Evolutionary conservation across 371 early-diverging fungal genomes (phyloP).

Genomic region (Dichotomocladium elegans): DNA sequence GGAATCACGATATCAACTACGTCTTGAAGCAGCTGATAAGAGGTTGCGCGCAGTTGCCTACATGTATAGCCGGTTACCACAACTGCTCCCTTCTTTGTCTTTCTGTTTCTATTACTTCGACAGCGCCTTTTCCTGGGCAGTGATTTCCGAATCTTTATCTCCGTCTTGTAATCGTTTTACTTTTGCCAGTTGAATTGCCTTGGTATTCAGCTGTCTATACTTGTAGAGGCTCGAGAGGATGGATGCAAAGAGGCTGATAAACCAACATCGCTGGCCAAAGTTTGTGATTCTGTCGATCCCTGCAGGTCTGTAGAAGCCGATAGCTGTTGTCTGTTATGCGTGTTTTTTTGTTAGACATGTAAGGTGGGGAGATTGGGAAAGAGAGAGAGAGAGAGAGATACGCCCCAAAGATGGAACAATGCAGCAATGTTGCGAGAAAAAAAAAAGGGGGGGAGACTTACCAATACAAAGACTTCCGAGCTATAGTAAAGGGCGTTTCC

Average conservation of each 20-base stretch:
- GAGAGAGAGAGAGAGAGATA: too few species aligned
- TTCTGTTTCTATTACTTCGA: constrained; percentile 25
- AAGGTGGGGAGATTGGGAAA: too few species aligned
- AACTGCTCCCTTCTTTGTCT: too few species aligned
- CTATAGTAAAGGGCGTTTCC: constrained; percentile 52
- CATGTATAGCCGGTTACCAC: too few species aligned
- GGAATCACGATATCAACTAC: constrained; percentile 59
- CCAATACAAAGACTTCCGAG: constrained; percentile 55
- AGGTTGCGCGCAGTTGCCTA: constrained; percentile 36
- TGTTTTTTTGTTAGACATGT: too few species aligned
- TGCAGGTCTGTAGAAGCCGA: constrained; percentile 49
- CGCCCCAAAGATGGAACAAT: too few species aligned
- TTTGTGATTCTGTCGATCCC: constrained; percentile 47
- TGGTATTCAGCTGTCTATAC: constrained; percentile 42
- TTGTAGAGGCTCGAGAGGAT: constrained; percentile 55
- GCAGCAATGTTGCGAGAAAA: too few species aligned
- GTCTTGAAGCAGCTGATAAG: constrained; percentile 55
- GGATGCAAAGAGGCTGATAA: constrained; percentile 56
- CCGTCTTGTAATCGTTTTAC: background rate
- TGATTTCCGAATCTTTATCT: constrained; percentile 21
- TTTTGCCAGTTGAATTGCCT: background rate
- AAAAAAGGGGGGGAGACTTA: constrained; percentile 19
- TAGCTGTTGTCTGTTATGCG: constrained; percentile 45
- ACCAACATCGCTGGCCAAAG: constrained; percentile 59
- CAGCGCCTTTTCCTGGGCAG: constrained; percentile 27